Base-by-base conservation (phyloP, 768 basidiomycete species). In the Calocybe cyanea region DNA sequence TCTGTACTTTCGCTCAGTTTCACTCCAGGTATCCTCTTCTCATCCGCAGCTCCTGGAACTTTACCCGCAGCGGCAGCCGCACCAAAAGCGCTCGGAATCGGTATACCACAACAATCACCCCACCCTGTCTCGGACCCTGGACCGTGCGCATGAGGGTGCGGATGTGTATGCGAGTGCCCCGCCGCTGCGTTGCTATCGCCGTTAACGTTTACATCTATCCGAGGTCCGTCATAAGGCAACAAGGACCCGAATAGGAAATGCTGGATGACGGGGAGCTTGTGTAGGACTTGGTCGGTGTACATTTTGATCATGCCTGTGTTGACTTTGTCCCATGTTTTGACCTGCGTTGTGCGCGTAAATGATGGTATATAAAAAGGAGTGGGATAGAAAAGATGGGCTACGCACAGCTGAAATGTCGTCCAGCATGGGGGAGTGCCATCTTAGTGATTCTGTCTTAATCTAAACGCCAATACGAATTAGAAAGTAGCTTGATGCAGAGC, bases 371-470 rank as follows among this genome's bases (percentile, higher is more conserved):
- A 28, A 28, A 28, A 11, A 32, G 20, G 17, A 31, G 20, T 40
- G 43, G 45, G 50, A 20, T 8, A 13, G 5, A 17, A 18, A 31
- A 31, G 5, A 21, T 10, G 67, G 15, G 57, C 61, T 24, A n/a
- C n/a, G n/a, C 53, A 72, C 92, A 0, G 86, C 92, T 1, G 92
- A 94, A 45, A 98, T 98, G 59, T 98, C 95, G 63, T 97, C 92
- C 6, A 99, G 78, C 95, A 99, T 98, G 1, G 95, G 95, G 0
- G 92, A 96, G 67, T 99, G 95, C 95, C 95, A 99, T 41, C 92
- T 78, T 0, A 98, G 73, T 0, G 93, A 93, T 0, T 94, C 93
- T 0, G 93, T 92, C 62, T 98, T 98, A 53, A 97, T 91, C 90
- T 94, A 19, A 17, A 11, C 25, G 11, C 11, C 11, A 28, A 28